Evolutionary conservation across 1,284 basidiomycete species (phyloP).

Genomic region (Porodaedalea pini): DNA sequence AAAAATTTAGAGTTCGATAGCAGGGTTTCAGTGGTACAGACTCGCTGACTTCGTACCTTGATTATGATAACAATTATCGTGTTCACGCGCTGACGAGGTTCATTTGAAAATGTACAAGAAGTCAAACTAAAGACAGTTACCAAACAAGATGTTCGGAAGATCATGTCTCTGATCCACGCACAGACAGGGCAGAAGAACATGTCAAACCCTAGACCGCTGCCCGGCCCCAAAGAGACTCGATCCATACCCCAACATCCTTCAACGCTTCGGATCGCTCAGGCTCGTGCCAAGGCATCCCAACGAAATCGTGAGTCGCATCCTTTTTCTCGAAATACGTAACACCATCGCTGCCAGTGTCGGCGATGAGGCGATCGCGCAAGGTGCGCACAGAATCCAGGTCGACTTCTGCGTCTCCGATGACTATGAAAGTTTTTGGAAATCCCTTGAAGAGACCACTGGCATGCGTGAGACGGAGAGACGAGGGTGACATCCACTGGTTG

Average conservation of each 20-base stretch:
- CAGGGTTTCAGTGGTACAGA: no score
- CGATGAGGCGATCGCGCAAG: slow-evolving; percentile 39
- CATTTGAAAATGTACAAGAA: no score
- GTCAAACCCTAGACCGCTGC: no score
- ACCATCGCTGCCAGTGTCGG: slow-evolving; percentile 20
- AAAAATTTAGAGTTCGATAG: no score
- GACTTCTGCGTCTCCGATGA: slow-evolving; percentile 50
- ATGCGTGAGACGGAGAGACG: slow-evolving; percentile 24
- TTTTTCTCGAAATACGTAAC: slow-evolving; percentile 20
- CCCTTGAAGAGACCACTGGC: slow-evolving; percentile 41
- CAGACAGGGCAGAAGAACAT: no score
- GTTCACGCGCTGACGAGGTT: no score
- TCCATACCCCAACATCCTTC: not conserved
- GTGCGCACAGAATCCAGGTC: slow-evolving; percentile 47
- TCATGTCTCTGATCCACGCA: no score
- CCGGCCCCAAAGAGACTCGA: not conserved
- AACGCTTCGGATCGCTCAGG: slow-evolving; percentile 8
- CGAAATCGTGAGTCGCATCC: slow-evolving; percentile 26
- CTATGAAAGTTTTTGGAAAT: slow-evolving; percentile 54
- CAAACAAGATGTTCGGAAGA: no score
- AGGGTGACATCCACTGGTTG: no score
- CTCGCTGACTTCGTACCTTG: no score
- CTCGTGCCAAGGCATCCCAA: slow-evolving; percentile 8
- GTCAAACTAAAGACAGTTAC: no score
- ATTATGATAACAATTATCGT: no score